phyloP scores from a whole-genome alignment of 345 rosid species.

The Cardamine occulta region DNA sequence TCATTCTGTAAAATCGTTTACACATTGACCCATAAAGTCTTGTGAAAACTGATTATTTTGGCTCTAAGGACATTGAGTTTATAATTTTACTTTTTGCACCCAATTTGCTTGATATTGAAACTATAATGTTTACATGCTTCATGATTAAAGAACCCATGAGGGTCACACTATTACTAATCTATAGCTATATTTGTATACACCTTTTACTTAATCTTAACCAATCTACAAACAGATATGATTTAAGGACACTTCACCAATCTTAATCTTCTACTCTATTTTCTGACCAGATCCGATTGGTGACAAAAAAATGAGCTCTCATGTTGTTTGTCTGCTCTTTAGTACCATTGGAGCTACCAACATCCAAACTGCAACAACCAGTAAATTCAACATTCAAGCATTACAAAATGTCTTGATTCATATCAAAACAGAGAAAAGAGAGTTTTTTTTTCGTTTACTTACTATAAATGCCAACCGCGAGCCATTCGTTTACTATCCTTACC shows the following conservation, averaged over 20 bases:
- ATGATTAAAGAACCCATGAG: neutral
- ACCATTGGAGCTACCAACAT: constrained; percentile 80
- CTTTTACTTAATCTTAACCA: neutral
- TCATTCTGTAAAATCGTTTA: constrained; percentile 20
- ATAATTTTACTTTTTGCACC: neutral
- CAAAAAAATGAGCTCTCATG: constrained; percentile 32
- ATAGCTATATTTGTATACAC: neutral
- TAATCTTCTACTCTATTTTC: constrained; percentile 15
- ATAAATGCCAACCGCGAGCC: constrained; percentile 91
- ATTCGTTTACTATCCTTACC: constrained; percentile 90
- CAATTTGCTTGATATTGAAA: neutral
- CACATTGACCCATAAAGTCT: constrained; percentile 16
- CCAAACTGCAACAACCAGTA: constrained; percentile 67
- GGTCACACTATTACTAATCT: neutral
- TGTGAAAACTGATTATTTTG: constrained; percentile 14
- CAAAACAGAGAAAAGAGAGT: neutral
- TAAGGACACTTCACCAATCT: neutral
- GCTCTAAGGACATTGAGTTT: neutral
- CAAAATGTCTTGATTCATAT: neutral
- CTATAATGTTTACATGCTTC: neutral
- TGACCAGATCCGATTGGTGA: neutral
- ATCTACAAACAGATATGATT: neutral
- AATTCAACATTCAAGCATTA: neutral
- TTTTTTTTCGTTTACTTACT: constrained; percentile 50
- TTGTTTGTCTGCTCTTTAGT: constrained; percentile 54